Evolutionary conservation across 2,329 filamentous ascomycete species (phyloP).

Genomic region (Colletotrichum echinochloae): DNA sequence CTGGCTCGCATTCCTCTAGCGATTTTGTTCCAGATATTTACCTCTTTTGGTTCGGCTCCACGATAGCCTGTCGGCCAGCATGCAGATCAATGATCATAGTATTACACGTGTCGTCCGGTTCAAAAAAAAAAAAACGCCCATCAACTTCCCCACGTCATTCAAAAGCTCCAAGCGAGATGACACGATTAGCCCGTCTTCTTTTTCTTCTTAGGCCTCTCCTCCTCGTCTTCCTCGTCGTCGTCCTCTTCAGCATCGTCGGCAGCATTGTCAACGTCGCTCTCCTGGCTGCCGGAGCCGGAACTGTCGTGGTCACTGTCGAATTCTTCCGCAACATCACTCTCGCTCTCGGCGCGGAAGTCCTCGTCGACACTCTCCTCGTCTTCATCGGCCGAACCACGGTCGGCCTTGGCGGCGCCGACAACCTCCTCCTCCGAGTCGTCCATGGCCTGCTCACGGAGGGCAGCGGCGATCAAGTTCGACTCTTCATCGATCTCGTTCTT

Average conservation of each 20-base stretch:
- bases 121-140: constrained; percentile 24
- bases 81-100: constrained; percentile 23
- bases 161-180: not conserved
- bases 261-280: constrained; percentile 69
- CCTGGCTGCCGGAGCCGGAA: constrained; percentile 73
- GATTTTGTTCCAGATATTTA: constrained; percentile 25
- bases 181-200: constrained; percentile 50
- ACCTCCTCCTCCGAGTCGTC: constrained; percentile 87
- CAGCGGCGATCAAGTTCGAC: constrained; percentile 81
- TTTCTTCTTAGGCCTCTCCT: constrained; percentile 64
- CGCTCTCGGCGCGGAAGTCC: constrained; percentile 92
- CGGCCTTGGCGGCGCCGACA: constrained; percentile 72
- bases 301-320: constrained; percentile 94
- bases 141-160: constrained; percentile 7
- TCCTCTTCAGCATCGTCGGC: constrained; percentile 58
- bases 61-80: constrained; percentile 10
- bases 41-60: constrained; percentile 20
- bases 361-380: constrained; percentile 96
- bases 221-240: constrained; percentile 60
- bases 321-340: constrained; percentile 96
- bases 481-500: constrained; percentile 99
- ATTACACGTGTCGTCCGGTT: constrained; percentile 25
- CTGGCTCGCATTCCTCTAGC: not conserved
- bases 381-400: constrained; percentile 93
- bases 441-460: constrained; percentile 85